phyloP scores from a whole-genome alignment of 2,329 filamentous ascomycete genomes.

The Aspergillus texensis region DNA sequence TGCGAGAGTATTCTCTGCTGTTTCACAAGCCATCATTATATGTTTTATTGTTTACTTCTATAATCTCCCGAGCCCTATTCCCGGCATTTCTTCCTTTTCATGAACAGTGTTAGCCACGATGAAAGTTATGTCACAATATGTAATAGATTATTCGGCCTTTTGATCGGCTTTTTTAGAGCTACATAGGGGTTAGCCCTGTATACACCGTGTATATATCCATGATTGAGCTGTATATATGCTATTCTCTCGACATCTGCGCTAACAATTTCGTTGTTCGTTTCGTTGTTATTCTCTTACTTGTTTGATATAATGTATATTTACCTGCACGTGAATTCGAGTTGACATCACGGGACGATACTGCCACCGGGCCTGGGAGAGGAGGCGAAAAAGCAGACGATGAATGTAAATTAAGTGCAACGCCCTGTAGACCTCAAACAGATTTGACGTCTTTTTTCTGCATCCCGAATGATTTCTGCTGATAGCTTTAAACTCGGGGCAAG shows the following conservation, averaged over 20 bases:
- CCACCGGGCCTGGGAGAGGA: no score
- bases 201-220: background rate
- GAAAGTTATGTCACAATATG: background rate
- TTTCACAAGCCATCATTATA: background rate
- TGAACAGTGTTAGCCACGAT: background rate
- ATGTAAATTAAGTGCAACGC: conserved; percentile 3
- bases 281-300: background rate
- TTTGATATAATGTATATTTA: background rate
- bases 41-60: background rate
- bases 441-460: conserved; percentile 73
- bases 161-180: no score
- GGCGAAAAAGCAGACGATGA: background rate
- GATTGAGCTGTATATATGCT: background rate
- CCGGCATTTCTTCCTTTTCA: background rate
- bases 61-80: background rate
- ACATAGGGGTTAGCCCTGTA: background rate
- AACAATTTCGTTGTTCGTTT: background rate
- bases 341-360: background rate
- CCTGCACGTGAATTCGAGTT: background rate
- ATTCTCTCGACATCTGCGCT: background rate
- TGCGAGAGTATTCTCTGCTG: background rate
- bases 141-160: background rate
- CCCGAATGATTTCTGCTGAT: conserved; percentile 78
- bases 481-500: conserved; percentile 75
- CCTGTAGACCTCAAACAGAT: conserved; percentile 33